Base-by-base conservation (phyloP, 148 eudicot species). In the Fagopyrum esculentum region DNA sequence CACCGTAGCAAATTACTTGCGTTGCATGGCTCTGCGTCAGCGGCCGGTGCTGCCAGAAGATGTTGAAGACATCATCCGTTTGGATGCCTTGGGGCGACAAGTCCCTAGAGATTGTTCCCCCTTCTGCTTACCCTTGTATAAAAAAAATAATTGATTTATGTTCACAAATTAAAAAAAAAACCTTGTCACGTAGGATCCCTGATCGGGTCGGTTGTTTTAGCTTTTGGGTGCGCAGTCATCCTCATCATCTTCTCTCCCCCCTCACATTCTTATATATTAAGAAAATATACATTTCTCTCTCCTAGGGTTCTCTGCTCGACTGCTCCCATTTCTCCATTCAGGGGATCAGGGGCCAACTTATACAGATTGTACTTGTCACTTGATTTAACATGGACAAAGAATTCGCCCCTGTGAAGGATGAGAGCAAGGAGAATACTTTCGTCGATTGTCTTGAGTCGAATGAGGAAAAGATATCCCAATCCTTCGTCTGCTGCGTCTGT, bases 401-500 rank as follows among this genome's bases (percentile, higher is more conserved):
- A 44, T 45, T 70, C 73, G 29, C 16, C 15, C 54, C 73, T 71
- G 47, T 6, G 35, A 17, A 9, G 35, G 47, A 9, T 30, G 73
- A 49, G 51, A 49, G 8, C 51, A 46, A 17, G 54, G 73, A 71
- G 51, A 71, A 46, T 49, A 60, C 81, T 0, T 49, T 59, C 69
- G 74, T 55, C 2, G 80, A 79, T 72, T 80, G 51, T 46, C 49
- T 9, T 17, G 82, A 81, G 45, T 71, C 54, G 30, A 35, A 73
- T 0, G 90, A 90, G 9, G 79, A 86, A 74, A 61, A 78, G 22
- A 75, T 90, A 22, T 78, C 79, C 40, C 87, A 88, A 44, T 74
- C 84, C 2, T 90, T 90, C 73, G 69, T 84, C 60, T 90, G 95
- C 75, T 86, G 89, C 79, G 83, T 90, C 79, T 90, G 95, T 84